These are phyloP conservation scores for Elymus sibiricus DNA, from an alignment of 176 grass and related monocot species.

Conservation along the genomic window DNA sequence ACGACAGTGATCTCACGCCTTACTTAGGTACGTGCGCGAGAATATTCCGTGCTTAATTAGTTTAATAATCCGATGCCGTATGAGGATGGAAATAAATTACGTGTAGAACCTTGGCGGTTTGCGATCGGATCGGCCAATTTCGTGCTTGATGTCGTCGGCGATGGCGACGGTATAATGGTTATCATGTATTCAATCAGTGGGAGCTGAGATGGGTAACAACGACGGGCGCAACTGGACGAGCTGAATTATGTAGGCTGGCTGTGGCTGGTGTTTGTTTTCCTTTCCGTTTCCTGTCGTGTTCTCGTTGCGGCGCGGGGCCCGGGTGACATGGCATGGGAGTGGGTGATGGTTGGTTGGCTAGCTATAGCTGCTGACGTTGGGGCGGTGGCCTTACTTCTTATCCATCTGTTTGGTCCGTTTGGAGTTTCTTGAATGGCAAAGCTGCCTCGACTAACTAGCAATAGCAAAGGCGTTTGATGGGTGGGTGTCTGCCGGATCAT, in stretches of 20 bases:
- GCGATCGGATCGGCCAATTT: not conserved
- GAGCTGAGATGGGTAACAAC: not conserved
- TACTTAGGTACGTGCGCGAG: not conserved
- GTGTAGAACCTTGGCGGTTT: not conserved
- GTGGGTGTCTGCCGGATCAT: not conserved
- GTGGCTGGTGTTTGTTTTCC: not conserved
- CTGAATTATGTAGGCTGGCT: not conserved
- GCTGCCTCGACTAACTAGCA: not conserved
- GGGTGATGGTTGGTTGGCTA: not conserved
- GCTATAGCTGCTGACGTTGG: not conserved
- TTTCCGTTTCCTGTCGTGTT: not conserved
- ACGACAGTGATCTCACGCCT: not conserved
- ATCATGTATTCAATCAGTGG: constrained; percentile 2
- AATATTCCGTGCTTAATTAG: not conserved
- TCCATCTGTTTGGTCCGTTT: not conserved
- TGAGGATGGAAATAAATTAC: not conserved
- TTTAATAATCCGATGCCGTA: not conserved
- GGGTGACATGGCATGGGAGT: not conserved
- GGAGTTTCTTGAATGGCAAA: not conserved
- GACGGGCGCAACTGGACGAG: not conserved
- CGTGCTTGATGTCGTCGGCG: not conserved
- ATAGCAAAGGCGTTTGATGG: no score
- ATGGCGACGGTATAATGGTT: not conserved
- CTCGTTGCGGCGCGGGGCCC: not conserved
- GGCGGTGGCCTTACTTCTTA: not conserved